Conservation (phyloP, 2,329 filamentous ascomycete genomes). For the Aspergillus sergii region DNA sequence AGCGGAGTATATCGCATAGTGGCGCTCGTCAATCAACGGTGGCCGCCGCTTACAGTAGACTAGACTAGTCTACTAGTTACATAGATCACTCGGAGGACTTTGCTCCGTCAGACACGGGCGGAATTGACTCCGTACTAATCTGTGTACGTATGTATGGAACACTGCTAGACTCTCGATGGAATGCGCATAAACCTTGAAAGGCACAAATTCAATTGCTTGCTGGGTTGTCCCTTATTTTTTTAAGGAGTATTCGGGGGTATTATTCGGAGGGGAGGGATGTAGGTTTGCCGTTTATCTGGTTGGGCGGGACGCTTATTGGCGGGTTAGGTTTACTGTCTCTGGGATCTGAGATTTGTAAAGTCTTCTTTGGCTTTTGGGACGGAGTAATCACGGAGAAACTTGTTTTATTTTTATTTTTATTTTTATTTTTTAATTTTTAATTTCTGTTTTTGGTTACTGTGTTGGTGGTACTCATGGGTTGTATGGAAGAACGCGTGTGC, state of each 20-base stretch:
- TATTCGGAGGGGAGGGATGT: neutral
- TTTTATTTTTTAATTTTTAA: neutral
- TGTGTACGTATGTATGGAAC: neutral
- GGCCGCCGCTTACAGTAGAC: neutral
- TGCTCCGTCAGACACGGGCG: slow-evolving; percentile 10
- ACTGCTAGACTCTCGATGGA: neutral
- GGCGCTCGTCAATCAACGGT: neutral
- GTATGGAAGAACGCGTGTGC: no score
- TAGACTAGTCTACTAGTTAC: slow-evolving; percentile 1
- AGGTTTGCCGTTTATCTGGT: neutral
- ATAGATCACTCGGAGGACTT: slow-evolving; percentile 11
- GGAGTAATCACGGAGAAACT: slow-evolving; percentile 2
- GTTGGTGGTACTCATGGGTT: neutral
- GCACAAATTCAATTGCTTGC: neutral
- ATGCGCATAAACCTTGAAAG: neutral
- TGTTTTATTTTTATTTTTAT: neutral
- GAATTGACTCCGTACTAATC: neutral
- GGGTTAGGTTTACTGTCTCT: neutral
- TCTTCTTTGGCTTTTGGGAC: neutral
- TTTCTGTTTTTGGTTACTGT: neutral
- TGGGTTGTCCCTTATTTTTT: neutral
- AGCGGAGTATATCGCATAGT: neutral
- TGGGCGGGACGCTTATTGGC: neutral
- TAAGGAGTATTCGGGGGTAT: neutral
- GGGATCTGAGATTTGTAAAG: neutral